Evolutionary conservation across 2,329 filamentous ascomycete species (phyloP), one percentile per base, ranked within the genome.

Genomic region (Raffaelea ambrosiae): DNA sequence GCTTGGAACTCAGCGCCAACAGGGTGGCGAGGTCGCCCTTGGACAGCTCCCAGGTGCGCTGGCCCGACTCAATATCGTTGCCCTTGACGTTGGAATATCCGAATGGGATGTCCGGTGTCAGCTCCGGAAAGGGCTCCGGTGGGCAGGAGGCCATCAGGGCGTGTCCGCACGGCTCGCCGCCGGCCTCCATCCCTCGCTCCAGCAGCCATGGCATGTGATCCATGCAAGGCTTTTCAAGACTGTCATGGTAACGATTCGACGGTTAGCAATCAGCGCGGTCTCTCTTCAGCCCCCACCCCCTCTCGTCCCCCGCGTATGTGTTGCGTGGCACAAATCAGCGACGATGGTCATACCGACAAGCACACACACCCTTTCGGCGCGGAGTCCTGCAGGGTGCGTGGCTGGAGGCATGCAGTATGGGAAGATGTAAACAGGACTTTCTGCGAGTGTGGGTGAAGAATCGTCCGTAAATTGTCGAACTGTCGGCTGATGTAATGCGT

Each of bases 141-240:
- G 91, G 90, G 61, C 88, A 95, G 16, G 86, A 86, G 16, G 88
- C 86, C 91, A 97, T 97, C 55, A 97, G 72, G 4, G 88, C 90
- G 64, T 98, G 93, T 38, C 91, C 93, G 54, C 86, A 91, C 39
- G 86, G 74, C 50, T 84, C 79, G 55, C 76, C 76, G 54, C 84
- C 83, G 46, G 76, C 70, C 48, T 80, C 72, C 56, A 62, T 67
- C 47, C 71, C 67, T 57, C 74, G 69, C 58, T 81, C 82, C 56
- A 90, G 71, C 52, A 95, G 74, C 67, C 83, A 87, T 57, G 88
- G 86, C 68, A 91, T 77, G 66, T 95, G 89, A 57, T 89, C 82
- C 79, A 95, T 94, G 73, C 93, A 97, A 46, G 90, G 88, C 63
- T 84, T 86, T 72, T 96, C 90, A 65, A 95, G 85, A 62, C 77